Evolutionary conservation across 768 basidiomycete genomes (phyloP).

Genomic region (Suillus clintonianus): DNA sequence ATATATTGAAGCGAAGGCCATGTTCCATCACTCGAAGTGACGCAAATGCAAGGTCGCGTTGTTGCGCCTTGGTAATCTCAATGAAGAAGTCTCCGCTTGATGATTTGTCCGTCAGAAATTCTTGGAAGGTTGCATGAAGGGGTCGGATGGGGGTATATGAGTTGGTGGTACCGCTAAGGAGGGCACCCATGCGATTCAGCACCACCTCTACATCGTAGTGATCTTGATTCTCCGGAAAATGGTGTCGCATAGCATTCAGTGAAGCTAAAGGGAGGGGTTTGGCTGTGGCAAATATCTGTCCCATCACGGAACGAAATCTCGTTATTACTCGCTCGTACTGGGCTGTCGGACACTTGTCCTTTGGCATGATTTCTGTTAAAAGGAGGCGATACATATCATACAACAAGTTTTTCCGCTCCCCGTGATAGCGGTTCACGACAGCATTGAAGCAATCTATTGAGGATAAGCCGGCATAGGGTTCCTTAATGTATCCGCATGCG

Average conservation of each 20-base stretch:
- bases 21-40: constrained; percentile 30
- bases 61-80: constrained; percentile 14
- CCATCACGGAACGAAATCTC: constrained; percentile 3
- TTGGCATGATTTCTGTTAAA: background rate
- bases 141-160: constrained; percentile 10
- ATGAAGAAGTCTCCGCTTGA: constrained; percentile 17
- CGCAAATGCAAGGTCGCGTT: constrained; percentile 20
- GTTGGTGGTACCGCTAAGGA: constrained; percentile 7
- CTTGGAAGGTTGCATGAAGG: constrained; percentile 31
- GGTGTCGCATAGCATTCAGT: background rate
- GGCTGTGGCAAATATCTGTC: background rate
- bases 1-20: constrained; percentile 37
- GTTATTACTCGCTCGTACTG: background rate
- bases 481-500: constrained; percentile 6
- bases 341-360: background rate
- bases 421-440: background rate
- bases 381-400: constrained; percentile 5
- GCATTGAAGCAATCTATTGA: background rate
- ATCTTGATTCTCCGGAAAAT: background rate
- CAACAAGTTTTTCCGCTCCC: background rate
- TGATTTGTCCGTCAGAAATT: constrained; percentile 19
- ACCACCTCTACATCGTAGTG: background rate
- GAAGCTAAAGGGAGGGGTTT: constrained; percentile 2
- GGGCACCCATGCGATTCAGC: constrained; percentile 1
- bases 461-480: background rate